Percentiles rank a stretch among this genome's conserved stretches.
phyloP scores from a whole-genome alignment of 345 rosid species.

The Conringia planisiliqua region DNA sequence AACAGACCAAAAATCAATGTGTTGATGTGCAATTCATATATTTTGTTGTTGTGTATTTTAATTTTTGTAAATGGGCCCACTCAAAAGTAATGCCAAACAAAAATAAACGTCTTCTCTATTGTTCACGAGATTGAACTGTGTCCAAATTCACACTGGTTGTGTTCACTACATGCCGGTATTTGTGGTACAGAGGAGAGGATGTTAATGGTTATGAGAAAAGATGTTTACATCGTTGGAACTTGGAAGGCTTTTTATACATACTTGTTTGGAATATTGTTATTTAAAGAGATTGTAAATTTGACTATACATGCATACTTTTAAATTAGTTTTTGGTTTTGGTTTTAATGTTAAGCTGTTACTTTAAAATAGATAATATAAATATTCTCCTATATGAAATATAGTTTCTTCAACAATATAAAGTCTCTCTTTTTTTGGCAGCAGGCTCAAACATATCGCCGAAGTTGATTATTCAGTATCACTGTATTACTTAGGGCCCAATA shows the following conservation, averaged over 20 bases:
- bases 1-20: neutral
- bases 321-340: neutral
- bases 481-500: neutral
- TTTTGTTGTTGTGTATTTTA: neutral
- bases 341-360: neutral
- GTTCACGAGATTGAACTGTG: constrained; percentile 17
- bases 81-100: neutral
- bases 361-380: too few relatives aligned
- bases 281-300: neutral
- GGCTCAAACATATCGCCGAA: neutral
- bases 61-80: neutral
- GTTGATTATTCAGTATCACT: too few relatives aligned
- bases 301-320: neutral
- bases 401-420: neutral
- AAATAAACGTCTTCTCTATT: neutral
- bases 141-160: neutral
- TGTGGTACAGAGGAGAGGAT: neutral
- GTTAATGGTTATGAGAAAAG: neutral
- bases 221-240: neutral
- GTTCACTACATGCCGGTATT: neutral
- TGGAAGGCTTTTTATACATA: neutral
- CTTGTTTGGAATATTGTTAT: neutral
- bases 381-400: too few relatives aligned
- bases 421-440: neutral
- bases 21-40: neutral